phyloP scores from a whole-genome alignment of 2,329 filamentous ascomycete genomes.

The Nothophoma quercina region DNA sequence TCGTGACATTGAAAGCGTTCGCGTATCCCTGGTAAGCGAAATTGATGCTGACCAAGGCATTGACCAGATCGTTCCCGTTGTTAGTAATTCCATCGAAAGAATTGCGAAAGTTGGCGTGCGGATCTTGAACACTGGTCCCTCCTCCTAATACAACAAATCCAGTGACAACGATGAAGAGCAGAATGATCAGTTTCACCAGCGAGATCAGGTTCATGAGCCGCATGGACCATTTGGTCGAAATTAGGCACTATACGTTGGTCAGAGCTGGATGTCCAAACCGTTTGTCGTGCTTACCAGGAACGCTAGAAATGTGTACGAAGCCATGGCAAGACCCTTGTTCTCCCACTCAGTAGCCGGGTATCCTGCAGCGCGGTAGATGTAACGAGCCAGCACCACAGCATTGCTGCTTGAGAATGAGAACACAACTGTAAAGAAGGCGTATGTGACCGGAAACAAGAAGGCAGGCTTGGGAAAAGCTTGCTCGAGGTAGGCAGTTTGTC shows the following conservation, averaged over 20 bases:
- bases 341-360: slow-evolving; percentile 36
- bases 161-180: slow-evolving; percentile 60
- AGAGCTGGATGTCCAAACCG: neutral
- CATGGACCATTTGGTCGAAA: slow-evolving; percentile 39
- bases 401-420: slow-evolving; percentile 44
- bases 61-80: slow-evolving; percentile 41
- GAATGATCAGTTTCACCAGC: slow-evolving; percentile 65
- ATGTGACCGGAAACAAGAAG: slow-evolving; percentile 40
- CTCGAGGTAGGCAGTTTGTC: slow-evolving; percentile 42
- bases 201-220: slow-evolving; percentile 41
- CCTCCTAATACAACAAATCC: slow-evolving; percentile 43
- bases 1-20: slow-evolving; percentile 46
- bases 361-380: slow-evolving; percentile 40
- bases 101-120: slow-evolving; percentile 36
- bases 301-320: slow-evolving; percentile 33
- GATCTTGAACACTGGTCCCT: slow-evolving; percentile 34
- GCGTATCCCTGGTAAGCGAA: slow-evolving; percentile 42
- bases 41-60: slow-evolving; percentile 42
- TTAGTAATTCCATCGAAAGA: slow-evolving; percentile 36
- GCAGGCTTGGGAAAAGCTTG: slow-evolving; percentile 39
- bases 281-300: slow-evolving; percentile 15
- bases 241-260: slow-evolving; percentile 20
- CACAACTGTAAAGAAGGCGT: slow-evolving; percentile 38
- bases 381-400: slow-evolving; percentile 39
- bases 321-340: slow-evolving; percentile 41